Evolutionary conservation across 1,284 basidiomycete species (phyloP), one percentile per base, ranked within the genome.

Genomic region (Cystobasidium pallidum): DNA sequence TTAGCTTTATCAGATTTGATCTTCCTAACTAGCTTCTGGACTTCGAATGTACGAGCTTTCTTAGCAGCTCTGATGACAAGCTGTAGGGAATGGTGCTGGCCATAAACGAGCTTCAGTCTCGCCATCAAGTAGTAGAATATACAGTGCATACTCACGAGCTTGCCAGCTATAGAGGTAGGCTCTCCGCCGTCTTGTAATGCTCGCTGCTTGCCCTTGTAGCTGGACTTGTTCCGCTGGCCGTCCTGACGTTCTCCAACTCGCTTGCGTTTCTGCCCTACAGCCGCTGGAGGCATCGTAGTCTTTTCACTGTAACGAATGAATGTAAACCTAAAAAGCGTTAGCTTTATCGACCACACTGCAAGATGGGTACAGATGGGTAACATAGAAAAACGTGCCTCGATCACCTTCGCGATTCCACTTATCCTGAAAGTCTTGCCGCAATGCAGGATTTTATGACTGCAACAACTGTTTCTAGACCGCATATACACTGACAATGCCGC

Each of bases 1-100:
- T 59, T 76, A 45, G 64, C 82, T 80, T 79, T 85, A 83, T 67
- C 72, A 39, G 51, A 84, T 81, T 90, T 94, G 72, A 94, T 82
- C 82, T 88, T 89, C 83, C 93, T 94, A 66, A 94, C 86, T 17
- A 90, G 81, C 78, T 90, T 91, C 81, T 90, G 91, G 0, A 87
- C 86, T 82, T 96, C 94, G 75, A 91, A 91, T 0, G 86, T 83
- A 80, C 88, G 91, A 8, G 89, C 88, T 80, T 89, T 92, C 83
- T 92, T 96, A 59, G 87, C 86, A 3, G 88, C 86, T 77, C 88
- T 89, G 70, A 83, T 83, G 21, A 89, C 84, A 75, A 89, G 86
- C 79, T 85, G 88, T 64, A 88, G 77, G 74, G 85, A 84, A 76
- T 90, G 89, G 79, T 90, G 87, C 91, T 89, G 79, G 45, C 57